These are phyloP conservation scores for Dryas octopetala DNA, from an alignment of 306 rosid genomes.

Conservation along the genomic window DNA sequence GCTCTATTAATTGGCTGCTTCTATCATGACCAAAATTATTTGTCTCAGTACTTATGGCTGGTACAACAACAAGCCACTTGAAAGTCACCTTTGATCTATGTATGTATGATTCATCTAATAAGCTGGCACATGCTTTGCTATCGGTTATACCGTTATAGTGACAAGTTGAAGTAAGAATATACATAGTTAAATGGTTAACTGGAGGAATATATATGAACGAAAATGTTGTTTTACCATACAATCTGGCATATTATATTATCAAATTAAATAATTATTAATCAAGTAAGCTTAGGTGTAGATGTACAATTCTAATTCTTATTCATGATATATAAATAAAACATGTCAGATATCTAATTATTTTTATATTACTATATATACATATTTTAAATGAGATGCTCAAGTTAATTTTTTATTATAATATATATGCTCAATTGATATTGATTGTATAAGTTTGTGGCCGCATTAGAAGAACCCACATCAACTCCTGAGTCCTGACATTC, in stretches of 20 bases:
- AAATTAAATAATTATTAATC: no score
- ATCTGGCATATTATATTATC: no score
- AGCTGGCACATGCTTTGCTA: not conserved
- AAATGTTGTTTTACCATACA: no score
- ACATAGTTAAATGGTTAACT: not conserved
- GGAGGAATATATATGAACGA: no score
- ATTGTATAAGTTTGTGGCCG: not conserved
- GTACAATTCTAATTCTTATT: no score
- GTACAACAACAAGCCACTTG: not conserved
- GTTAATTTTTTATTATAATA: not conserved
- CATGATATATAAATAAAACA: no score
- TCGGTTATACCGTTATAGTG: not conserved
- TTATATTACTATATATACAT: no score
- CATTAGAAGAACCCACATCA: constrained; percentile 3
- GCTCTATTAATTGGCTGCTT: constrained; percentile 1
- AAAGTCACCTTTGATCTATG: not conserved
- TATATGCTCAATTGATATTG: not conserved
- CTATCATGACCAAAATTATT: constrained; percentile 10
- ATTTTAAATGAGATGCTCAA: not conserved
- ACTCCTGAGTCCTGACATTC: not conserved
- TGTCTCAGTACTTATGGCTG: not conserved
- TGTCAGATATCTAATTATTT: no score
- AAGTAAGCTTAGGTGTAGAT: no score
- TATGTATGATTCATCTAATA: not conserved
- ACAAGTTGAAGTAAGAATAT: not conserved